Percentiles rank a stretch among this genome's conserved stretches.
phyloP scores from a whole-genome alignment of 768 basidiomycete species.

The Mycena capillaripes region DNA sequence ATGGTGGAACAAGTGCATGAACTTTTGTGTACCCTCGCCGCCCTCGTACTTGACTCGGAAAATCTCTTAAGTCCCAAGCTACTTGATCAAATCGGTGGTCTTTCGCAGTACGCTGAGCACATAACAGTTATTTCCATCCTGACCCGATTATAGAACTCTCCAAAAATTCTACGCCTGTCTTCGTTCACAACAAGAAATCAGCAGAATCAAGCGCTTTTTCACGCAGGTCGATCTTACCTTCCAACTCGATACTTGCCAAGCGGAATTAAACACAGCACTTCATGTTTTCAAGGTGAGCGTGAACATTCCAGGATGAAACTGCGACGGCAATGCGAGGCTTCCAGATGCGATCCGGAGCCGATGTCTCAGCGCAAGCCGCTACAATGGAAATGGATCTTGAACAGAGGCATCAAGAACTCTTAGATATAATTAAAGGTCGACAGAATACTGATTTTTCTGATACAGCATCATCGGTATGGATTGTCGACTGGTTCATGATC shows the following conservation, averaged over 20 bases:
- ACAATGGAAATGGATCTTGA: background rate
- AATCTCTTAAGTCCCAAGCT: background rate
- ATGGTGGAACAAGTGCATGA: background rate
- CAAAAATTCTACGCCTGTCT: conserved; percentile 7
- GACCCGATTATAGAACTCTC: background rate
- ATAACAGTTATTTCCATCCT: background rate
- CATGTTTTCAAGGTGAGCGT: background rate
- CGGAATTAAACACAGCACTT: background rate
- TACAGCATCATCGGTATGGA: background rate
- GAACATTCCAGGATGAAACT: too few relatives aligned
- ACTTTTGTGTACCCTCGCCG: background rate
- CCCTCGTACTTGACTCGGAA: background rate
- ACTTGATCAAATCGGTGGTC: background rate
- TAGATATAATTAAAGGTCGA: background rate
- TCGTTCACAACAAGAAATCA: conserved; percentile 3
- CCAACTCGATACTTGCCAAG: conserved; percentile 2
- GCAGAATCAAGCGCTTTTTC: background rate
- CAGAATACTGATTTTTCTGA: background rate
- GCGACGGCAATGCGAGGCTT: background rate
- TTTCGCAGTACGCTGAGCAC: background rate
- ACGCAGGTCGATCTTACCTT: background rate
- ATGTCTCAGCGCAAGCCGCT: background rate
- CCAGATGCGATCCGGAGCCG: background rate
- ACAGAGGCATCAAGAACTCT: background rate
- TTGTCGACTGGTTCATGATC: background rate